Evolutionary conservation across 805 yeast genomes (phyloP).

Genomic region (Hanseniaspora lachancei): DNA sequence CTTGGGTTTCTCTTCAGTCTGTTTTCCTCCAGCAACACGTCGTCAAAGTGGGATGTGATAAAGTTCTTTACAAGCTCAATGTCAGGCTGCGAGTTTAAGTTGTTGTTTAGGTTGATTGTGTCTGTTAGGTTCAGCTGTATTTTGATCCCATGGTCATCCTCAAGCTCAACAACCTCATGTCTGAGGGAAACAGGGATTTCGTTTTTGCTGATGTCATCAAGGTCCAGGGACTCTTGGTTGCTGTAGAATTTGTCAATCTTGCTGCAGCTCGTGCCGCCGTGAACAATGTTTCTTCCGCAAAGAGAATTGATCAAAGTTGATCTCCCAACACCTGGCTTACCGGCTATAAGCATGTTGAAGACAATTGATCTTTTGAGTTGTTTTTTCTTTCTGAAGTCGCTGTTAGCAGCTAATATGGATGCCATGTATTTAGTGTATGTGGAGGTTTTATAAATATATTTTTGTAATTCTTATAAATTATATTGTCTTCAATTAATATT

Average conservation of each 20-base stretch:
- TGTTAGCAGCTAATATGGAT: slow-evolving; percentile 11
- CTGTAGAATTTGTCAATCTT: slow-evolving; percentile 19
- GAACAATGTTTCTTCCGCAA: slow-evolving; percentile 79
- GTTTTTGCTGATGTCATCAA: slow-evolving; percentile 16
- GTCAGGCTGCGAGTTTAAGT: slow-evolving; percentile 52
- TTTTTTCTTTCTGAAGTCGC: slow-evolving; percentile 56
- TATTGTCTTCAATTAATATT: too few relatives aligned
- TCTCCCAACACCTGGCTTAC: slow-evolving; percentile 77
- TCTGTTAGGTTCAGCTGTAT: slow-evolving; percentile 64
- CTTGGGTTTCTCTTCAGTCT: slow-evolving; percentile 75
- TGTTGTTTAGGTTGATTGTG: slow-evolving; percentile 74
- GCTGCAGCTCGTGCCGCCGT: slow-evolving; percentile 47
- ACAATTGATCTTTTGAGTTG: slow-evolving; percentile 72
- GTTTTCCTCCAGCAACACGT: slow-evolving; percentile 65
- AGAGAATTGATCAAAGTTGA: slow-evolving; percentile 86
- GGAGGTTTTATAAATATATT: too few relatives aligned
- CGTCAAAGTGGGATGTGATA: slow-evolving; percentile 71
- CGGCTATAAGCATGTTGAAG: slow-evolving; percentile 76
- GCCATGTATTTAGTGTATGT: neutral
- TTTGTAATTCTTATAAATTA: too few relatives aligned
- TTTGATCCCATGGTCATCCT: slow-evolving; percentile 75
- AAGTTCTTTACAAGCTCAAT: slow-evolving; percentile 64
- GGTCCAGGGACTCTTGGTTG: slow-evolving; percentile 36
- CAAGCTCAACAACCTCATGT: slow-evolving; percentile 71
- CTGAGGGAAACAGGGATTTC: slow-evolving; percentile 45